Percentiles rank a stretch among this genome's conserved stretches.
Conservation (phyloP, 257 asterid genomes). For the Solanum tarijense region DNA sequence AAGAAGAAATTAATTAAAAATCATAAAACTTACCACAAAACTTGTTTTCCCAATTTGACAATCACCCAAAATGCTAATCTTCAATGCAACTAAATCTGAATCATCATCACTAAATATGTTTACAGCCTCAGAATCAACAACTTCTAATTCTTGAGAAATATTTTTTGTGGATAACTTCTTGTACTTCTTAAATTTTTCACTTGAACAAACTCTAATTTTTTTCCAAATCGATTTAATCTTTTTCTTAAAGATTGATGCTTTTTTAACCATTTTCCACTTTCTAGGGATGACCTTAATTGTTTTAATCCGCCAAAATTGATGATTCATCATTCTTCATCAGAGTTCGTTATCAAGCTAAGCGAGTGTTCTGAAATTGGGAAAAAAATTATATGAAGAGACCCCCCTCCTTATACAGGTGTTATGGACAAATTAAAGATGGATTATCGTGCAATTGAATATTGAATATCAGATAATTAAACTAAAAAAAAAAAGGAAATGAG, state of each 20-base stretch:
- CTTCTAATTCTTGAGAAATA: neutral
- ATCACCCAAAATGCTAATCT: conserved; percentile 80
- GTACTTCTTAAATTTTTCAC: conserved; percentile 31
- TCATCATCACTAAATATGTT: conserved; percentile 27
- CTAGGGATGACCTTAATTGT: conserved; percentile 41
- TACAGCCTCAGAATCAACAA: conserved; percentile 6
- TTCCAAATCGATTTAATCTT: conserved; percentile 44
- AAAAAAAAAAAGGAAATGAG: neutral
- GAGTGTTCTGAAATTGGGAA: no score
- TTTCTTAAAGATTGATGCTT: conserved; percentile 32
- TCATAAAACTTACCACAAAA: conserved; percentile 41
- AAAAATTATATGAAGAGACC: neutral
- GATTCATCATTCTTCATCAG: neutral
- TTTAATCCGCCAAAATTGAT: conserved; percentile 30
- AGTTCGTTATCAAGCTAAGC: neutral
- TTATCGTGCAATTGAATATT: neutral
- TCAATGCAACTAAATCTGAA: conserved; percentile 73
- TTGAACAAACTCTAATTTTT: conserved; percentile 44
- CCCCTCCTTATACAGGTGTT: neutral
- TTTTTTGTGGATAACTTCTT: neutral
- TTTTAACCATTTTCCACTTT: conserved; percentile 44
- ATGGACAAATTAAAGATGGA: neutral
- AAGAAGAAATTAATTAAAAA: neutral
- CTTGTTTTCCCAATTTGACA: conserved; percentile 83
- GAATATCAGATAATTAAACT: neutral